Evolutionary conservation across 768 basidiomycete genomes (phyloP).

Genomic region (Boletus patriciae): DNA sequence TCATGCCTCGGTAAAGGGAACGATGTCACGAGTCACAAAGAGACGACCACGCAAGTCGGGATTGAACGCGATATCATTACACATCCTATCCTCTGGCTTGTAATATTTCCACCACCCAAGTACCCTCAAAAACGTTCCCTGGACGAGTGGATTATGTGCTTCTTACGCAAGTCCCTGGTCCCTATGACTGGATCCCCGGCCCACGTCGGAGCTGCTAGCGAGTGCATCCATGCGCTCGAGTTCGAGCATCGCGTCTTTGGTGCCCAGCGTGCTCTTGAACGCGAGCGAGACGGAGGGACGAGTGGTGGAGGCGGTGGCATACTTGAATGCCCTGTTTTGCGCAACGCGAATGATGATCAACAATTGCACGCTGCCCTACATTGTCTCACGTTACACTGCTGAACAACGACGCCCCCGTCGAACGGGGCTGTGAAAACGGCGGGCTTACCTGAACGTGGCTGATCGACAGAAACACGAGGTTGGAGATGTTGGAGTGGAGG

Average conservation of each 20-base stretch:
- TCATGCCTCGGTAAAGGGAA: too few relatives aligned
- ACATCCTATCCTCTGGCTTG: too few relatives aligned
- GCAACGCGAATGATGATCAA: constrained; percentile 40
- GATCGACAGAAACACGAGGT: constrained; percentile 35
- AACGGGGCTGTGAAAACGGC: not conserved
- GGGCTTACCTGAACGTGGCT: constrained; percentile 34
- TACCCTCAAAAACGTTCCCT: not conserved
- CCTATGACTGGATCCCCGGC: not conserved
- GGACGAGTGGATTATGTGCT: not conserved
- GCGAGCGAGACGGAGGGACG: not conserved
- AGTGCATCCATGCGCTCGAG: not conserved
- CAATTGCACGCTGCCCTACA: constrained; percentile 35
- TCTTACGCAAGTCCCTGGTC: not conserved
- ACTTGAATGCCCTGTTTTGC: constrained; percentile 25
- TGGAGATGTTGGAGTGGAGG: constrained; percentile 24
- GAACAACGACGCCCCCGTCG: not conserved
- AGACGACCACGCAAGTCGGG: too few relatives aligned
- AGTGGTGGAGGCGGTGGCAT: not conserved
- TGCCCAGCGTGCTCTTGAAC: constrained; percentile 1
- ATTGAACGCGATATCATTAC: too few relatives aligned
- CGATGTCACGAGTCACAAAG: too few relatives aligned
- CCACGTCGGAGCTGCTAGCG: not conserved
- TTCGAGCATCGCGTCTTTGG: not conserved
- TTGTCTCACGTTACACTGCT: not conserved
- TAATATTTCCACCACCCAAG: not conserved